phyloP scores from a whole-genome alignment of 805 yeast species.

The Cyberlindnera mrakii region DNA sequence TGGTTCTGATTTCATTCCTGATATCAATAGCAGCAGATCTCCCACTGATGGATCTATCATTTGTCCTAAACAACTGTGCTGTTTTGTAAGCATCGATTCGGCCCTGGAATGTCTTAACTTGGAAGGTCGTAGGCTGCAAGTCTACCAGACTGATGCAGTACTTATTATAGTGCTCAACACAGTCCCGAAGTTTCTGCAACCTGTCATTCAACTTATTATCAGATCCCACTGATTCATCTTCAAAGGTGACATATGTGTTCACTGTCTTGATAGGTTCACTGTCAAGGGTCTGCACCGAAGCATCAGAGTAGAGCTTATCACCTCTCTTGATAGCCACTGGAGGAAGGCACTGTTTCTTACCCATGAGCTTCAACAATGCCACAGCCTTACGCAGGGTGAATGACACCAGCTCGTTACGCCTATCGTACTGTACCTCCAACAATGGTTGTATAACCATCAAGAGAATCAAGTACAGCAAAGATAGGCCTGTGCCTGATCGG shows the following conservation, averaged over 20 bases:
- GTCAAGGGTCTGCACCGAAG: conserved; percentile 23
- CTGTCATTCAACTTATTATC: conserved; percentile 18
- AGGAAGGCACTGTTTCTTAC: conserved; percentile 31
- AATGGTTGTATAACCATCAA: conserved; percentile 35
- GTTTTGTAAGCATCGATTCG: conserved; percentile 18
- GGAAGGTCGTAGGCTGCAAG: conserved; percentile 25
- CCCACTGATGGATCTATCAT: conserved; percentile 18
- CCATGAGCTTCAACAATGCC: conserved; percentile 20
- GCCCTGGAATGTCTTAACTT: conserved; percentile 23
- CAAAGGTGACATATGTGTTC: conserved; percentile 8
- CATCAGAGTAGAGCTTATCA: conserved; percentile 31
- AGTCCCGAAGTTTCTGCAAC: conserved; percentile 22
- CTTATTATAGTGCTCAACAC: conserved; percentile 25
- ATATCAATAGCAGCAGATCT: conserved; percentile 18
- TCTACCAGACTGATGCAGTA: conserved; percentile 14
- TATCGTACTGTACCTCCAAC: conserved; percentile 30
- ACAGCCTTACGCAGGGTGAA: conserved; percentile 26
- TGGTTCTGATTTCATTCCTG: conserved; percentile 27
- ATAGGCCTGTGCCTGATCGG: conserved; percentile 29
- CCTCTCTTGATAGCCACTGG: conserved; percentile 37
- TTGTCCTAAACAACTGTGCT: conserved; percentile 16
- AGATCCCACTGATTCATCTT: conserved; percentile 6
- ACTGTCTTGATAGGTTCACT: neutral
- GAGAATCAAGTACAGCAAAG: conserved; percentile 26
- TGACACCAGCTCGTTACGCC: conserved; percentile 31